These are phyloP conservation scores for Picea engelmannii DNA, from an alignment of 83 land plant species.

Conservation along the genomic window DNA sequence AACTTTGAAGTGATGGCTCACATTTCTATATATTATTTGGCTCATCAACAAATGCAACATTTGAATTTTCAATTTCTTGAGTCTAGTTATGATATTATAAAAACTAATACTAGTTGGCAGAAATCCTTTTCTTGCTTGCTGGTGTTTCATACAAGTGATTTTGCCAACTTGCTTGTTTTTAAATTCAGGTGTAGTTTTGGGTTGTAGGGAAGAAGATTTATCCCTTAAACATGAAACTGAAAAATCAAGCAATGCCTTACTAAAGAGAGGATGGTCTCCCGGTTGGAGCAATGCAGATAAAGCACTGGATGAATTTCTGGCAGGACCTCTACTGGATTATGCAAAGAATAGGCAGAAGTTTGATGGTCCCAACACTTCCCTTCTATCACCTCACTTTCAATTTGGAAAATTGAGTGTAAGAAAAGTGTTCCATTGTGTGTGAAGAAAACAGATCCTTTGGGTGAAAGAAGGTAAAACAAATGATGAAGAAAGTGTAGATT, in stretches of 20 bases:
- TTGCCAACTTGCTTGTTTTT: too few relatives aligned
- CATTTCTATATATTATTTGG: not conserved
- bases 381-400: slow-evolving; percentile 68
- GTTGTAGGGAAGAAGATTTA: slow-evolving; percentile 53
- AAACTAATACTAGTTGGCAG: too few relatives aligned
- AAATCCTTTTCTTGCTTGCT: too few relatives aligned
- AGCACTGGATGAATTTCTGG: slow-evolving; percentile 43
- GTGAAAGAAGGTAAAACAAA: slow-evolving; percentile 31
- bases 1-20: too few relatives aligned
- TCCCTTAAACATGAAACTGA: slow-evolving; percentile 64
- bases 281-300: not conserved
- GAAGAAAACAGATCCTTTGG: slow-evolving; percentile 20
- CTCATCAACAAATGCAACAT: too few relatives aligned
- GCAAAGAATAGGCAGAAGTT: too few relatives aligned
- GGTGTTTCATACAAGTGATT: too few relatives aligned
- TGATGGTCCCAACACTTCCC: slow-evolving; percentile 53
- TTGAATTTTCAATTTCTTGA: too few relatives aligned
- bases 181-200: too few relatives aligned
- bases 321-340: slow-evolving; percentile 14
- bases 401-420: slow-evolving; percentile 73
- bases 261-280: too few relatives aligned
- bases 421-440: slow-evolving; percentile 58
- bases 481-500: slow-evolving; percentile 23
- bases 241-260: slow-evolving; percentile 34
- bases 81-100: too few relatives aligned